Evolutionary conservation across 306 rosid genomes (phyloP), one percentile per base, ranked within the genome.

Genomic region (Cucumis melo): DNA sequence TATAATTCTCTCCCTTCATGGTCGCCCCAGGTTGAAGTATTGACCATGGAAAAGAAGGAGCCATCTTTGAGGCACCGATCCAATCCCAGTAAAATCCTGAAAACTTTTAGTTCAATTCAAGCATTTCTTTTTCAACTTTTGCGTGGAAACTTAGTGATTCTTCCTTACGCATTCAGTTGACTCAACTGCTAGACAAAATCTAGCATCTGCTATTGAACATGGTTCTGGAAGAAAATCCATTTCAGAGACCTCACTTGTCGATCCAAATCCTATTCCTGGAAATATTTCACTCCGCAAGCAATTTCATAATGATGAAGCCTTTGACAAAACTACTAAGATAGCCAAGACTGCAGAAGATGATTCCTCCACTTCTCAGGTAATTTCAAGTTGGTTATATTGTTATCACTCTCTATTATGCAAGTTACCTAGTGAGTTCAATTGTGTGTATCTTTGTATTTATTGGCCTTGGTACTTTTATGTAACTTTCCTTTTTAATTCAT

Each of bases 201-300:
- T 89, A 77, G 93, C 90, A 65, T 88, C 98, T 58, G 89, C 87
- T 76, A 84, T 86, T 73, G 97, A 89, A 54, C 85, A 89, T 82
- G 92, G 98, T 76, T 93, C 96, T 66, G 98, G 97, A 78, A 86
- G 98, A 85, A 89, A 85, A 84, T 93, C 98, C 75, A 80, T 91
- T 78, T 93, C 98, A 5, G 96, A 89, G 57, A 83, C 91, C 78
- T 73, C 87, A 44, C 81, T 83, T 77, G 38, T 68, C 11, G 93
- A 91, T 84, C 83, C 85, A 61, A 84, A 68, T 86, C 80, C 85
- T 60, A 87, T 66, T 75, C 60, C 92, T 48, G 84, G 84, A 65
- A 89, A 88, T 41, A 81, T 84, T 72, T 87, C 98, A 68, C 93
- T 89, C 54, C 84, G 91, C 59, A 91, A 84, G 87, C 96, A 91